Evolutionary conservation across 2,329 filamentous ascomycete genomes (phyloP).

Genomic region (Chaetomium sp.): DNA sequence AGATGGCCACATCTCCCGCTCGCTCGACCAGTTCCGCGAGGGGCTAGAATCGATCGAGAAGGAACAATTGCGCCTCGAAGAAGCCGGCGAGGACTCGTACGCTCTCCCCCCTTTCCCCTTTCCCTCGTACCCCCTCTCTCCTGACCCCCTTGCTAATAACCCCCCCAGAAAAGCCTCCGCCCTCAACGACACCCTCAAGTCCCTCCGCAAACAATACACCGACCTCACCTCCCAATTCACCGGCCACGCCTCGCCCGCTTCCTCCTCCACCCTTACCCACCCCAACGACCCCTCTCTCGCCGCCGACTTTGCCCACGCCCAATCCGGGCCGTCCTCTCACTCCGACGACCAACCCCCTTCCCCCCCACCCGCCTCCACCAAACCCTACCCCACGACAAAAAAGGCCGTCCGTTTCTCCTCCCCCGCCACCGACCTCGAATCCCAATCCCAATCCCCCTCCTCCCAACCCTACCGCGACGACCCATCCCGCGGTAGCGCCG

Average conservation of each 20-base stretch:
- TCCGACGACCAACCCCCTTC: constrained; percentile 33
- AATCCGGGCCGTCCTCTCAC: too few species aligned
- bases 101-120: constrained; percentile 18
- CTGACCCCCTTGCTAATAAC: too few species aligned
- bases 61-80: constrained; percentile 57
- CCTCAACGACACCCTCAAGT: constrained; percentile 58
- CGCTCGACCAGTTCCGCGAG: constrained; percentile 76
- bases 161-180: constrained; percentile 39
- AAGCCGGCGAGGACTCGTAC: constrained; percentile 58
- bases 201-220: constrained; percentile 66
- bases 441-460: constrained; percentile 42
- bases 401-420: constrained; percentile 86
- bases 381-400: constrained; percentile 9
- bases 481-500: constrained; percentile 32
- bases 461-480: constrained; percentile 58
- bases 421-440: constrained; percentile 37
- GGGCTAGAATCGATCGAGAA: constrained; percentile 65
- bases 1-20: constrained; percentile 82
- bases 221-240: constrained; percentile 78
- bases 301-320: constrained; percentile 59
- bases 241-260: constrained; percentile 49
- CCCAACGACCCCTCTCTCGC: constrained; percentile 60
- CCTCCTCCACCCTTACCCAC: constrained; percentile 46
- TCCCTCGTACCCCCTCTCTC: not conserved
- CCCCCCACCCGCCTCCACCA: constrained; percentile 20